Evolutionary conservation across 2,329 filamentous ascomycete species (phyloP), one percentile per base, ranked within the genome.

Genomic region (Leptoxyphium fumago): DNA sequence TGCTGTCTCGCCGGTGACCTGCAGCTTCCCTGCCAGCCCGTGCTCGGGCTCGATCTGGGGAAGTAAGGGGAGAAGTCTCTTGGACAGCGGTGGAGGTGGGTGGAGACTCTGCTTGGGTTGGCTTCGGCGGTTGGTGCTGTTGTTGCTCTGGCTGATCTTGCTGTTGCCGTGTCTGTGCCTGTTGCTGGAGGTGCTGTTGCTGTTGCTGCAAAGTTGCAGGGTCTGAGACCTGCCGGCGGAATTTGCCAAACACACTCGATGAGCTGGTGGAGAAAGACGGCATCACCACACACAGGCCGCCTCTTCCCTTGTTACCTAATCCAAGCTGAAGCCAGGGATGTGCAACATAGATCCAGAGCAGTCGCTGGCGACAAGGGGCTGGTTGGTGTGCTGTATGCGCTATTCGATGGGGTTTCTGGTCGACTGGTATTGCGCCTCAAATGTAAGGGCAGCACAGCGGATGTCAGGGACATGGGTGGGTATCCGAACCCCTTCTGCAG

Each of bases 1-100:
- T 55, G 45, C 53, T 56, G 29, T 55, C 53, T 34, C 53, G 40
- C 39, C 44, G 41, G 42, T 55, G 52, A 13, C 18, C 38, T 13
- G 32, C 11, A 36, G 13, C 32, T 13, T 36, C 32, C 32, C 32
- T 36, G 32, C 32, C 32, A 13, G 15, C 9, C 15, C 32, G 32
- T 36, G 32, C 4, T 36, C 32, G 11, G 9, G 32, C 11, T 36
- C 32, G 32, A 13, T 36, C 32, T 13, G 32, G 32, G 13, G 32
- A 36, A 13, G 32, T 15, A 36, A 36, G 15, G 13, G 32, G 32
- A 4, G 32, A 36, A 5, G 32, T 13, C 13, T 13, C 13, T 15
- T 36, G 32, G 15, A 15, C 5, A 13, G 32, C 32, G 15, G 32
- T 36, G 4, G 32, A 15, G 11, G 15, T 15, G 11, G 32, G 13